These are phyloP conservation scores for Waltergamsia citrina DNA, from an alignment of 2,329 filamentous ascomycete species.

Conservation along the genomic window DNA sequence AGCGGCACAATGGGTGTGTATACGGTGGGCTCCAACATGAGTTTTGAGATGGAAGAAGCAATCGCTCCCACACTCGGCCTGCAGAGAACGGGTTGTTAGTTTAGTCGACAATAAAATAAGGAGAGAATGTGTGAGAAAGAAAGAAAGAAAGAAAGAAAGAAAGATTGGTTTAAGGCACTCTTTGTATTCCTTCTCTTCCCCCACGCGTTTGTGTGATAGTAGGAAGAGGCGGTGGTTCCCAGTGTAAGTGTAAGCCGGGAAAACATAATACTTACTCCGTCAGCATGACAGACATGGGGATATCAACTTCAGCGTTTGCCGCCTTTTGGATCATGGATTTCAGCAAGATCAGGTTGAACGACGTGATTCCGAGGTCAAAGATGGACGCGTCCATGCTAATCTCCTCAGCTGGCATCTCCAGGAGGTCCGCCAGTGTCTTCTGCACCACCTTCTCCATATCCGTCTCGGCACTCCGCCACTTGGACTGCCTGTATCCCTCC, in stretches of 20 bases:
- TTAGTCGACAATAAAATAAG: too few relatives aligned
- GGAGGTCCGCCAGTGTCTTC: constrained; percentile 9
- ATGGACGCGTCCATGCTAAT: constrained; percentile 14
- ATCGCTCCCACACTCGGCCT: background rate
- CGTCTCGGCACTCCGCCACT: constrained; percentile 9
- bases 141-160: too few relatives aligned
- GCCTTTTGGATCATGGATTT: constrained; percentile 20
- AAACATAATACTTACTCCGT: constrained; percentile 22
- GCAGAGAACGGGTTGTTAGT: too few relatives aligned
- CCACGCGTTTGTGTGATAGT: too few relatives aligned
- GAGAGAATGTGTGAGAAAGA: too few relatives aligned
- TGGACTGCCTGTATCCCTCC: constrained; percentile 8
- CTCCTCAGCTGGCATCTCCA: constrained; percentile 6
- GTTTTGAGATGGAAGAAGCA: background rate
- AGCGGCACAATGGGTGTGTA: constrained; percentile 27
- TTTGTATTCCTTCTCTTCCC: too few relatives aligned
- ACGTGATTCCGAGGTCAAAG: constrained; percentile 23
- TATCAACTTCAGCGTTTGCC: constrained; percentile 10
- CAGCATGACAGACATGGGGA: constrained; percentile 23
- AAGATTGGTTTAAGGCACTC: too few relatives aligned
- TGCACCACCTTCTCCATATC: constrained; percentile 10
- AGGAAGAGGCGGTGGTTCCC: too few relatives aligned
- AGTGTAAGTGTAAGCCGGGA: too few relatives aligned
- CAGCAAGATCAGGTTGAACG: constrained; percentile 29
- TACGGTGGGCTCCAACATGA: background rate